Conservation (phyloP, 805 yeast species). For the Sugiyamaella boreocaroliniensis region DNA sequence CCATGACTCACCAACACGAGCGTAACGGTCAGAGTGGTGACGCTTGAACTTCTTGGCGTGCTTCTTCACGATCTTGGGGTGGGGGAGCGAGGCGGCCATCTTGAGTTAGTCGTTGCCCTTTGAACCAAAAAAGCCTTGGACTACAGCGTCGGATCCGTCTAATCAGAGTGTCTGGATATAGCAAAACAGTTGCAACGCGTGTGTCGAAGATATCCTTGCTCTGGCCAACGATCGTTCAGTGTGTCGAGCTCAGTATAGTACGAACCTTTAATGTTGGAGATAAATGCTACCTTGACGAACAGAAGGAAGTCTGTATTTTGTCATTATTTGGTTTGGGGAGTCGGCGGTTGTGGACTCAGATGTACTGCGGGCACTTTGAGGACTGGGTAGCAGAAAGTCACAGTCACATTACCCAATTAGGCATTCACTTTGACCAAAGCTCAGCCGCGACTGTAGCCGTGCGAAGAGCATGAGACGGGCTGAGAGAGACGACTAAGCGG, state of each 20-base stretch:
- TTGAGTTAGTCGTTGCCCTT: conserved; percentile 4
- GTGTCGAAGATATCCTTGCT: background rate
- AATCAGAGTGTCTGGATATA: background rate
- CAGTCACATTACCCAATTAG: background rate
- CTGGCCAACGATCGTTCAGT: background rate
- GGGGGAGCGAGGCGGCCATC: conserved; percentile 97
- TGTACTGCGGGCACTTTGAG: background rate
- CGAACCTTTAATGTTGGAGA: background rate
- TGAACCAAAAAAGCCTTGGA: too few species aligned
- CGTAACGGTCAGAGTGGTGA: conserved; percentile 99
- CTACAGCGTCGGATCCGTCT: background rate
- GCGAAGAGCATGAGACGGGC: too few species aligned
- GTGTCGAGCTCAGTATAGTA: background rate
- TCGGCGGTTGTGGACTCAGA: background rate
- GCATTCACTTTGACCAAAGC: background rate
- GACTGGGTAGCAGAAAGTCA: background rate
- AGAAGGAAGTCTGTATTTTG: background rate
- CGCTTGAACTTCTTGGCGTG: conserved; percentile 96
- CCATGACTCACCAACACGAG: conserved; percentile 98
- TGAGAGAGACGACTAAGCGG: too few species aligned
- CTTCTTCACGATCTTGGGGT: conserved; percentile 99
- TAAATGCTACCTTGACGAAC: background rate
- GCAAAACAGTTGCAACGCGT: background rate
- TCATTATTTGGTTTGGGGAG: background rate
- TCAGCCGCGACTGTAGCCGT: too few species aligned